Evolutionary conservation across 2,329 filamentous ascomycete genomes (phyloP), one percentile per base, ranked within the genome.

Genomic region (Fusarium verrucosum): DNA sequence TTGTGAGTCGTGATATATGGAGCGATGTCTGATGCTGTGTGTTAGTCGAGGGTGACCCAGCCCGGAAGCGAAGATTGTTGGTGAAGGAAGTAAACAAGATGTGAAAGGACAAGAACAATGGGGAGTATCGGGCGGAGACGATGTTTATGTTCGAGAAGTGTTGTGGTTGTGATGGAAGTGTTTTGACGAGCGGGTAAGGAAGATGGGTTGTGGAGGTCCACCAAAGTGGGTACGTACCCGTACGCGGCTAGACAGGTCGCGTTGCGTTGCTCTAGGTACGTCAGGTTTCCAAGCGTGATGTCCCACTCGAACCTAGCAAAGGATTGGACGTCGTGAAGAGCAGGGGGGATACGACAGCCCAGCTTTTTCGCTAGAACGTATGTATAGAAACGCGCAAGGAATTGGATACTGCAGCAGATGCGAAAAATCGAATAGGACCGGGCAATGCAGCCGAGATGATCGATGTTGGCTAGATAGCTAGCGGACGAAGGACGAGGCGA

Each of bases 161-260:
- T 58, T 65, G 62, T 70, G 41, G 72, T 75, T 73, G 76, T 72
- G 74, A 71, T 72, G 72, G 73, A 72, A 70, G 72, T 77, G 75
- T 77, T 76, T 77, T 77, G 73, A 75, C 71, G 68, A 74, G 73
- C 68, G 72, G 70, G 73, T 65, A 74, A 66, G 69, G 70, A 73
- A 70, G 67, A 67, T 73, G 71, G 58, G 57, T 62, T 62, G 58
- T 61, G 58, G 58, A 61, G 58, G 35, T 56, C 57, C 58, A 62
- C 58, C 38, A 26, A 68, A 68, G 72, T 71, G 66, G 71, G 62
- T 73, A 74, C 73, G 71, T 75, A 74, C 74, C 70, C 72, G 47
- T 50, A 50, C 58, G 72, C 70, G 72, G 69, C 72, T 71, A 62
- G 58, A 47, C 51, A 50, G 66, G 70, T 72, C 71, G 64, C 65